A percentile compares a stretch with the other conserved stretches of the same genome.
Conservation (phyloP, 2,329 filamentous ascomycete species). For the Trichoderma afroharzianum region DNA sequence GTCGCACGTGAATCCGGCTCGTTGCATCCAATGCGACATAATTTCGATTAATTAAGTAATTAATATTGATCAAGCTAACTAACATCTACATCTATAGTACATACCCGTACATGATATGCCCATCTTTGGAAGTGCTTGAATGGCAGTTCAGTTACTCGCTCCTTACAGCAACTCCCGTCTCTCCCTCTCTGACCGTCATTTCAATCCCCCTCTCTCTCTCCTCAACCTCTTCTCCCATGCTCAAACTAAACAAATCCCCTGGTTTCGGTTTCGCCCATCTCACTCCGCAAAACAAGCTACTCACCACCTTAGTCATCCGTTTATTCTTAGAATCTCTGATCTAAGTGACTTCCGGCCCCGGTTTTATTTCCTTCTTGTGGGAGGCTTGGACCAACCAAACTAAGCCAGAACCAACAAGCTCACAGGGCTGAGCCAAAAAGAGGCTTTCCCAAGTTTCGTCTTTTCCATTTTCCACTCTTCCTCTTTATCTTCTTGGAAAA, state of each 20-base stretch:
- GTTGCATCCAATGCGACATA: background rate
- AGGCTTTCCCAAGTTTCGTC: background rate
- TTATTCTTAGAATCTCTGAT: slow-evolving; percentile 7
- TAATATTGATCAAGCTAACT: background rate
- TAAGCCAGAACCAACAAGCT: background rate
- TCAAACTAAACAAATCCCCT: background rate
- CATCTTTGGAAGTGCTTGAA: background rate
- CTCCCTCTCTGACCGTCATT: background rate
- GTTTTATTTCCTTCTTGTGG: no score
- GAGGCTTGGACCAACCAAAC: background rate
- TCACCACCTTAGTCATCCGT: background rate
- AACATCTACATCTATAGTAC: no score
- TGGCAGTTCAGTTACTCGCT: background rate
- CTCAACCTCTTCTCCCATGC: background rate
- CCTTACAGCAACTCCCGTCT: background rate
- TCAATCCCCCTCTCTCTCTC: background rate
- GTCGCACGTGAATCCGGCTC: background rate
- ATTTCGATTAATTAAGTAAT: background rate
- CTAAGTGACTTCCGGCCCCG: background rate
- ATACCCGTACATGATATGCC: no score
- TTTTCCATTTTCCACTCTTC: background rate
- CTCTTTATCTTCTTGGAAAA: background rate
- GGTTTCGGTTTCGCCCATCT: background rate
- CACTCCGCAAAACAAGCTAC: background rate
- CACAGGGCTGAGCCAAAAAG: background rate